Evolutionary conservation across 106 monocot species (phyloP).

Genomic region (Allium cepa): DNA sequence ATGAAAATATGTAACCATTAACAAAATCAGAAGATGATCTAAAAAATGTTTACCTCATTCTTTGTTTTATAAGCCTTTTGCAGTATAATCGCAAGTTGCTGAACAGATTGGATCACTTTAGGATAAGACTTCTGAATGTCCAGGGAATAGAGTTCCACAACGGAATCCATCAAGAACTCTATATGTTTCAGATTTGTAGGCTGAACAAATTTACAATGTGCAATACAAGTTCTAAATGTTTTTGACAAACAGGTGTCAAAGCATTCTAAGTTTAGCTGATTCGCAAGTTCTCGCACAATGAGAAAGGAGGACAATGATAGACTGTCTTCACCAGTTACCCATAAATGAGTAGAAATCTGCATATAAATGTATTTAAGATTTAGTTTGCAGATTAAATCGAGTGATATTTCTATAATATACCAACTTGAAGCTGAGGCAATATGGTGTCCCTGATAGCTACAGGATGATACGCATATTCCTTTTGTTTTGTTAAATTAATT

Average conservation of each 20-base stretch:
- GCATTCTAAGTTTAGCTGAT: conserved; percentile 26
- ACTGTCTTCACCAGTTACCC: conserved; percentile 76
- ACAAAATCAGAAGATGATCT: not conserved
- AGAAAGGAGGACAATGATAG: conserved; percentile 59
- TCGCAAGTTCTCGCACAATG: conserved; percentile 45
- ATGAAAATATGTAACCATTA: too few relatives aligned
- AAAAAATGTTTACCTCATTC: conserved; percentile 36
- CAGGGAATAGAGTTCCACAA: conserved; percentile 65
- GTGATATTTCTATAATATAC: too few relatives aligned
- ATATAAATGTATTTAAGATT: conserved; percentile 13
- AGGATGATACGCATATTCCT: too few relatives aligned
- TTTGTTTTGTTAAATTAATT: too few relatives aligned
- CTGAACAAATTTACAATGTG: conserved; percentile 62
- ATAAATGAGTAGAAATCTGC: conserved; percentile 72
- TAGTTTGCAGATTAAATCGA: not conserved
- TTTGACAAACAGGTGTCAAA: conserved; percentile 42
- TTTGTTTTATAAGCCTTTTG: conserved; percentile 42
- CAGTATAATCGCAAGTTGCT: conserved; percentile 46
- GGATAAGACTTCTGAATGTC: conserved; percentile 52
- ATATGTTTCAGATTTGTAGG: conserved; percentile 39
- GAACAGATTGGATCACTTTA: conserved; percentile 38
- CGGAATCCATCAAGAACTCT: conserved; percentile 38
- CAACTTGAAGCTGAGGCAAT: not conserved
- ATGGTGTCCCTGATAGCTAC: not conserved
- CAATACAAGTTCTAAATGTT: conserved; percentile 50